These are phyloP conservation scores for Vanrija humicola DNA, from an alignment of 1,284 basidiomycete genomes.

Conservation along the genomic window DNA sequence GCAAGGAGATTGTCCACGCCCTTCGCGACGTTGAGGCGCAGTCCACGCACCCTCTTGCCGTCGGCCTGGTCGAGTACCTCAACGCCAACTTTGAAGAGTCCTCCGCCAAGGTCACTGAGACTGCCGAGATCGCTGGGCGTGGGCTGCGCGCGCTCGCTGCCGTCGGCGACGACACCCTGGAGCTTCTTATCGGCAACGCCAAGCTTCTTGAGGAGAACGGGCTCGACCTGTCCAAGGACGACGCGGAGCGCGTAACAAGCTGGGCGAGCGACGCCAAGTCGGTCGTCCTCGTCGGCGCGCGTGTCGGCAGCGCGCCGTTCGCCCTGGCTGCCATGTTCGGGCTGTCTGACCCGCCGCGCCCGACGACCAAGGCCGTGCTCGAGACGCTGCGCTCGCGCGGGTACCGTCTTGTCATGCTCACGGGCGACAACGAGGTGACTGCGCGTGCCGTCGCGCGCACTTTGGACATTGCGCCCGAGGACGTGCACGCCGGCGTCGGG, in stretches of 20 bases:
- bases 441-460: constrained; percentile 79
- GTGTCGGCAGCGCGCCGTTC: constrained; percentile 51
- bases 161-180: constrained; percentile 61
- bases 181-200: constrained; percentile 51
- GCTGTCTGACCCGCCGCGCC: constrained; percentile 77
- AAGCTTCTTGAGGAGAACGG: constrained; percentile 20
- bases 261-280: constrained; percentile 71
- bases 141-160: constrained; percentile 66
- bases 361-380: constrained; percentile 74
- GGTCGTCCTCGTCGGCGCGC: constrained; percentile 74
- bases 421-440: constrained; percentile 78
- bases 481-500: constrained; percentile 83
- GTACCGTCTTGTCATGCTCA: constrained; percentile 84
- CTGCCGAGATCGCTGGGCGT: constrained; percentile 83
- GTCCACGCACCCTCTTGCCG: constrained; percentile 93
- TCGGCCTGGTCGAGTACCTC: constrained; percentile 75
- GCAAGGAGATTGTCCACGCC: constrained; percentile 55
- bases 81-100: constrained; percentile 60
- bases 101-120: constrained; percentile 54
- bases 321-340: constrained; percentile 54
- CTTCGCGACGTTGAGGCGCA: constrained; percentile 79
- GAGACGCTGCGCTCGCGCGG: constrained; percentile 74
- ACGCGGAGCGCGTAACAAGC: constrained; percentile 63
- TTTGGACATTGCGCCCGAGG: constrained; percentile 71
- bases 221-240: constrained; percentile 19